phyloP scores from a whole-genome alignment of 2,329 filamentous ascomycete species.

The Paramyrothecium sp. region DNA sequence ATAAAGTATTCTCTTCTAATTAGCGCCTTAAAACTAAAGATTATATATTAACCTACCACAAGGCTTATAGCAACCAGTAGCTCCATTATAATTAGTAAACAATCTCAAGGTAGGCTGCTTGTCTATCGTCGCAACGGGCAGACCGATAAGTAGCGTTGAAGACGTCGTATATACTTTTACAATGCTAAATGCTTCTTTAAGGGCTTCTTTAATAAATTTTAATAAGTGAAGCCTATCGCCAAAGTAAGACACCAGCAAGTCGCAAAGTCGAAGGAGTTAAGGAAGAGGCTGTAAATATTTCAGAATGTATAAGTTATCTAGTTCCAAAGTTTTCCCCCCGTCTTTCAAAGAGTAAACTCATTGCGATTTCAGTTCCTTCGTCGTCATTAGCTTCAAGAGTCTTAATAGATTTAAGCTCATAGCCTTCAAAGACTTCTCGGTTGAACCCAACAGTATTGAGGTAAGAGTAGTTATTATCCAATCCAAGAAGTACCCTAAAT shows the following conservation, averaged over 20 bases:
- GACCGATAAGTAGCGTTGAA: not conserved
- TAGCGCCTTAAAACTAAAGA: not conserved
- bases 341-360: not conserved
- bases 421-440: not conserved
- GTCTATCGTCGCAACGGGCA: not conserved
- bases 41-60: not conserved
- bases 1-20: not conserved
- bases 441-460: not conserved
- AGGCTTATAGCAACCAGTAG: not conserved
- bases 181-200: not conserved
- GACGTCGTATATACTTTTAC: not conserved
- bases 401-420: not conserved
- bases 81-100: slow-evolving; percentile 1
- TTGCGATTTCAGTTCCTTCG: not conserved
- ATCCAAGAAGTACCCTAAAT: not conserved
- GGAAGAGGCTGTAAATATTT: not conserved
- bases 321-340: not conserved
- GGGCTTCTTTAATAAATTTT: not conserved
- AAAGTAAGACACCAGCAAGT: not conserved
- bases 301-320: not conserved
- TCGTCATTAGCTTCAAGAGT: not conserved
- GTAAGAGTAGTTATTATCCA: not conserved
- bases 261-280: not conserved
- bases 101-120: not conserved
- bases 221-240: not conserved